A percentile compares a stretch with the other conserved stretches of the same genome.
Evolutionary conservation across 805 yeast species (phyloP).

Genomic region (Sungouiella thailandica): DNA sequence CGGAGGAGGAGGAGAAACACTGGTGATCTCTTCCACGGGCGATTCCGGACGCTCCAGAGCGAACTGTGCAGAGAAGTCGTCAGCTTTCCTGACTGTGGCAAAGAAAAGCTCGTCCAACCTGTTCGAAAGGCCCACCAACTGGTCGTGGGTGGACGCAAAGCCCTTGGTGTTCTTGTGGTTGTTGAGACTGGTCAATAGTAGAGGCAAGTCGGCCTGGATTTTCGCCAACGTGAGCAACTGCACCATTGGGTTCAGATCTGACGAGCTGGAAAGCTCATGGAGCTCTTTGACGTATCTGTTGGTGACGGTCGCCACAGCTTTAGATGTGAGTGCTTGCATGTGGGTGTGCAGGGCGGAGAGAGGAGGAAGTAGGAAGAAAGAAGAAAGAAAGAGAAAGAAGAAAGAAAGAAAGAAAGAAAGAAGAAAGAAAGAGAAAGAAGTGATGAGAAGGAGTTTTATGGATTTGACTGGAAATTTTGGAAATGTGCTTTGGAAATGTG

Average conservation of each 20-base stretch:
- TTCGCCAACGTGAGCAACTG: slow-evolving; percentile 8
- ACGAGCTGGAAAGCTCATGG: neutral
- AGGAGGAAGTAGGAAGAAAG: too few species aligned
- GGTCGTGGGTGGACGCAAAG: slow-evolving; percentile 2
- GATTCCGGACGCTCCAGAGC: neutral
- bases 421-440: too few species aligned
- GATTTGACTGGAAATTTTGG: too few species aligned
- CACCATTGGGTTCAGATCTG: slow-evolving; percentile 6
- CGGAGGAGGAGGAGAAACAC: neutral
- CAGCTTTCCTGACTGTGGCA: neutral
- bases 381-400: too few species aligned
- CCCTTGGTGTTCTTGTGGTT: slow-evolving; percentile 6
- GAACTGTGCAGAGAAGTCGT: neutral
- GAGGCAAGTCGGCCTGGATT: slow-evolving; percentile 13
- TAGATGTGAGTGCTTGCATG: neutral
- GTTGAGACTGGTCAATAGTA: slow-evolving; percentile 9
- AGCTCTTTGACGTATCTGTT: slow-evolving; percentile 9
- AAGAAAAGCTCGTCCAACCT: slow-evolving; percentile 7
- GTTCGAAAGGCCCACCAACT: slow-evolving; percentile 6
- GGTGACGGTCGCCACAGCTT: slow-evolving; percentile 3
- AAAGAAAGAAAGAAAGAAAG: too few species aligned
- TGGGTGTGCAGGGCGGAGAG: too few species aligned
- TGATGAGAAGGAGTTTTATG: too few species aligned
- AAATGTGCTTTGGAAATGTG: too few species aligned
- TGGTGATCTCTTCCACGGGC: neutral